phyloP scores from a whole-genome alignment of 106 monocot species.

The Dioscorea dumetorum region DNA sequence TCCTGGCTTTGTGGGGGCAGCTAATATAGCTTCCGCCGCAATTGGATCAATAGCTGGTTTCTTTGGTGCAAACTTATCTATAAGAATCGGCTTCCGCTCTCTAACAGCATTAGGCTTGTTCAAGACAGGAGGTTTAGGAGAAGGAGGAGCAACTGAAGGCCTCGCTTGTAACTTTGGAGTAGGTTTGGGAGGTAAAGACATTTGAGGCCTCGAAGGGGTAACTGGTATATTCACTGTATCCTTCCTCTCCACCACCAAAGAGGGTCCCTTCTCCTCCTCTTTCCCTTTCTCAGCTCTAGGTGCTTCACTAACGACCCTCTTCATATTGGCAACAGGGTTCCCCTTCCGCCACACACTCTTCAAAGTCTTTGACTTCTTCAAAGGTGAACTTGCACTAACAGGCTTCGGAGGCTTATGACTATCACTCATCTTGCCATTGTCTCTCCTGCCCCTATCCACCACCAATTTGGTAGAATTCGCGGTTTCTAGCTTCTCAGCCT shows the following conservation, averaged over 20 bases:
- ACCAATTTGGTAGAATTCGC: slow-evolving; percentile 22
- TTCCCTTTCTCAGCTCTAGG: slow-evolving; percentile 30
- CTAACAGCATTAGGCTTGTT: slow-evolving; percentile 21
- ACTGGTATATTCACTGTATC: slow-evolving; percentile 7
- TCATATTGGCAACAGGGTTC: slow-evolving; percentile 60
- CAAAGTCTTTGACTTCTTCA: slow-evolving; percentile 57
- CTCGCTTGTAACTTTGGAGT: slow-evolving; percentile 36
- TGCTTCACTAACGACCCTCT: slow-evolving; percentile 56
- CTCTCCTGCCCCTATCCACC: slow-evolving; percentile 8
- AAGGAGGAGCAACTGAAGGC: slow-evolving; percentile 31
- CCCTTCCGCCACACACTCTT: slow-evolving; percentile 99
- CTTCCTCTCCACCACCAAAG: slow-evolving; percentile 6
- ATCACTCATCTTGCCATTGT: slow-evolving; percentile 21
- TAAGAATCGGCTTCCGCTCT: slow-evolving; percentile 71
- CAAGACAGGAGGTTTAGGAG: slow-evolving; percentile 14
- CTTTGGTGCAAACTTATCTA: slow-evolving; percentile 78
- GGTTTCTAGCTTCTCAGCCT: slow-evolving; percentile 82
- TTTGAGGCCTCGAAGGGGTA: slow-evolving; percentile 29
- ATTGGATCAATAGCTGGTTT: slow-evolving; percentile 57
- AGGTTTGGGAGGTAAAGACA: slow-evolving; percentile 29
- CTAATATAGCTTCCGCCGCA: slow-evolving; percentile 41
- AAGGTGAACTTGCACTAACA: slow-evolving; percentile 7
- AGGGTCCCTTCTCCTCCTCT: slow-evolving; percentile 14
- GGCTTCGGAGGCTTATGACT: slow-evolving; percentile 4
- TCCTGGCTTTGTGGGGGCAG: slow-evolving; percentile 54